Evolutionary conservation across 306 rosid species (phyloP).

Genomic region (Phaseolus lunatus): DNA sequence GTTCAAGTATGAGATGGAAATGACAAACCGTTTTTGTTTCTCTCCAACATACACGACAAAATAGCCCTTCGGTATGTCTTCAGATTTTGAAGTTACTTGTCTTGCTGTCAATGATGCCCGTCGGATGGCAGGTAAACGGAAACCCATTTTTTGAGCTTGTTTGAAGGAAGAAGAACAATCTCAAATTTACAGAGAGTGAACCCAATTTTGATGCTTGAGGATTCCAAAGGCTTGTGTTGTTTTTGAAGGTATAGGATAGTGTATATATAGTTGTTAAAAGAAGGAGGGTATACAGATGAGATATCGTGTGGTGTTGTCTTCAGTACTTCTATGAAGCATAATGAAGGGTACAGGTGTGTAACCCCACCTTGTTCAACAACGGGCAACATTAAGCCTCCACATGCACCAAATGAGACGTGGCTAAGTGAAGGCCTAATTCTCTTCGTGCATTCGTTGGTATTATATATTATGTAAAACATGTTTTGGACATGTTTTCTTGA

Average conservation of each 20-base stretch:
- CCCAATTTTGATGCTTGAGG: slow-evolving; percentile 3
- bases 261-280: slow-evolving; percentile 36
- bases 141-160: slow-evolving; percentile 32
- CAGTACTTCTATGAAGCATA: too few relatives aligned
- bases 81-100: slow-evolving; percentile 32
- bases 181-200: background rate
- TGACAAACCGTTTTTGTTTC: slow-evolving; percentile 46
- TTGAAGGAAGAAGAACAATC: slow-evolving; percentile 1
- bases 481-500: slow-evolving; percentile 28
- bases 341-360: background rate
- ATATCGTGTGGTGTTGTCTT: too few relatives aligned
- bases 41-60: slow-evolving; percentile 60
- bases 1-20: slow-evolving; percentile 56
- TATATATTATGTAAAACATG: slow-evolving; percentile 31
- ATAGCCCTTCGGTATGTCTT: slow-evolving; percentile 50
- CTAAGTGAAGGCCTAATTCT: background rate
- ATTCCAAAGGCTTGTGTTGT: slow-evolving; percentile 30
- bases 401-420: background rate
- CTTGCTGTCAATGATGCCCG: slow-evolving; percentile 14
- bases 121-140: slow-evolving; percentile 44
- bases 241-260: background rate
- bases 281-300: too few relatives aligned
- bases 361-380: background rate
- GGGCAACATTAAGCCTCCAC: background rate
- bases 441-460: background rate